These are phyloP conservation scores for Aspergillus costaricaensis DNA, from an alignment of 2,329 filamentous ascomycete genomes.

Conservation along the genomic window DNA sequence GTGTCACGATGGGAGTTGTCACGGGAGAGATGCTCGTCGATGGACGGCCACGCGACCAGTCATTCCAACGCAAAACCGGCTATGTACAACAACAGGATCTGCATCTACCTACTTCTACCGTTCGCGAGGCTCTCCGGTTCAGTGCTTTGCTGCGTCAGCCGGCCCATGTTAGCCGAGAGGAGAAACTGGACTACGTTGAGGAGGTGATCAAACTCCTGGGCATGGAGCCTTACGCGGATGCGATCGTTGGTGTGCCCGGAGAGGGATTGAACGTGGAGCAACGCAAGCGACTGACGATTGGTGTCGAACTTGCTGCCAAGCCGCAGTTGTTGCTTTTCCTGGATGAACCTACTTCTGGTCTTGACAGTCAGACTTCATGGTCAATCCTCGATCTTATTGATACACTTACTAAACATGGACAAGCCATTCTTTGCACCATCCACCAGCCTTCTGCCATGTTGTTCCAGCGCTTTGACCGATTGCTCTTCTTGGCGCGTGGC, in stretches of 20 bases:
- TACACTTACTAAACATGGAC: slow-evolving; percentile 83
- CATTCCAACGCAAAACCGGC: slow-evolving; percentile 86
- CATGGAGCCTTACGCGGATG: slow-evolving; percentile 86
- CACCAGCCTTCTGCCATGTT: slow-evolving; percentile 92
- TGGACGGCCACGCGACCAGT: slow-evolving; percentile 69
- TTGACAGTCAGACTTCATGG: slow-evolving; percentile 91
- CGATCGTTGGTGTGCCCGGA: slow-evolving; percentile 83
- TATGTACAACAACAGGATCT: slow-evolving; percentile 92
- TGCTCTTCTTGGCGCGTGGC: slow-evolving; percentile 64
- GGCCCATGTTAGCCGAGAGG: slow-evolving; percentile 64
- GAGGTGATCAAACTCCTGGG: slow-evolving; percentile 90
- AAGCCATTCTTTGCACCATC: slow-evolving; percentile 94
- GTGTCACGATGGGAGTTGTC: slow-evolving; percentile 85
- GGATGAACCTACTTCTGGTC: slow-evolving; percentile 90
- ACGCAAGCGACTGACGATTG: slow-evolving; percentile 79
- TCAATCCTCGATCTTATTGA: slow-evolving; percentile 83
- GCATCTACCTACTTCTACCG: slow-evolving; percentile 78
- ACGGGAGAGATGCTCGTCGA: slow-evolving; percentile 82
- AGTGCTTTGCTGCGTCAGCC: slow-evolving; percentile 86
- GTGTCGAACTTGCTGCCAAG: slow-evolving; percentile 90
- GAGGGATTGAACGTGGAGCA: slow-evolving; percentile 71
- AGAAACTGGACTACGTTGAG: slow-evolving; percentile 84
- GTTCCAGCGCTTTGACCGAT: slow-evolving; percentile 76
- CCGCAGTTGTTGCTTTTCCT: slow-evolving; percentile 85
- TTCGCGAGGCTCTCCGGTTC: slow-evolving; percentile 84